Percentiles rank a stretch among this genome's conserved stretches.
Conservation (phyloP, 805 yeast genomes). For the Yarrowia sp. region DNA sequence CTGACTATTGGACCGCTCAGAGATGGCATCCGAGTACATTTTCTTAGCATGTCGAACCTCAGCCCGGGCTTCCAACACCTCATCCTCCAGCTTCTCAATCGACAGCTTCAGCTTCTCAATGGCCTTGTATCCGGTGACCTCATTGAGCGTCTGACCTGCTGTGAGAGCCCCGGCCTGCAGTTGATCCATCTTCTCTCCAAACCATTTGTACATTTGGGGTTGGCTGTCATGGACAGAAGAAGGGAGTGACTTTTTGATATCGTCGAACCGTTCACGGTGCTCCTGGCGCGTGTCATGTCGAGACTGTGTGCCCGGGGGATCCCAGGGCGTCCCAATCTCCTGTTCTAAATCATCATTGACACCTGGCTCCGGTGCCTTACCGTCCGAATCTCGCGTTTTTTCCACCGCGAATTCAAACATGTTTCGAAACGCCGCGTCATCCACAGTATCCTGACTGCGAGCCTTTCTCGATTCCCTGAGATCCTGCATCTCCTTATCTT, state of each 20-base stretch:
- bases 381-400: not conserved
- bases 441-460: not conserved
- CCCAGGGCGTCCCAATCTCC: not conserved
- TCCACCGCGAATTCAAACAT: conserved; percentile 1
- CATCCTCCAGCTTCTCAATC: conserved; percentile 54
- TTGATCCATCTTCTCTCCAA: conserved; percentile 35
- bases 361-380: not conserved
- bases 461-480: not conserved
- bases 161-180: conserved; percentile 38
- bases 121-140: conserved; percentile 83
- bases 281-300: not conserved
- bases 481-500: not conserved
- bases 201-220: conserved; percentile 29
- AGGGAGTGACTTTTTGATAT: not conserved
- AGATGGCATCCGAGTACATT: conserved; percentile 57
- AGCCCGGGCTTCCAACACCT: conserved; percentile 48
- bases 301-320: not conserved
- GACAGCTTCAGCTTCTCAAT: conserved; percentile 66
- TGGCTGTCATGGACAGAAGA: conserved; percentile 1
- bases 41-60: conserved; percentile 49
- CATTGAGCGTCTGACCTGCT: conserved; percentile 63
- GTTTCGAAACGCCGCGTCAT: not conserved
- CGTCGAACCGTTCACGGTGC: conserved; percentile 2
- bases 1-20: conserved; percentile 65
- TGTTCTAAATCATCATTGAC: not conserved